A percentile compares a stretch with the other conserved stretches of the same genome.
These are phyloP conservation scores for Wickerhamomyces kurtzmanii DNA, from an alignment of 805 yeast genomes.

Conservation along the genomic window DNA sequence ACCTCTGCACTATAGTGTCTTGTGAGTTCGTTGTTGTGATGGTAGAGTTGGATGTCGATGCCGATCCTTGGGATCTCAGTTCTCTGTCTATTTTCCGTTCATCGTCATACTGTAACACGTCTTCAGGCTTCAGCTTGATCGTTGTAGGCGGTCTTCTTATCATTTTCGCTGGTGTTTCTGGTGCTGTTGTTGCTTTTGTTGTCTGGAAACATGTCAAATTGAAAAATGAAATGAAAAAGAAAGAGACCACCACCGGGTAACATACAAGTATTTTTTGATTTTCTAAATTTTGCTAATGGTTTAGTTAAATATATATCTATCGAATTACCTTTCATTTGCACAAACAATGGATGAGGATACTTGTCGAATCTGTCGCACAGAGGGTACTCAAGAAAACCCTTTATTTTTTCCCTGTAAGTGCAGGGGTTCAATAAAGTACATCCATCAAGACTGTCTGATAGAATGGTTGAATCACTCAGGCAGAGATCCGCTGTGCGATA, in stretches of 20 bases:
- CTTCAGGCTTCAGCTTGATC: conserved; percentile 59
- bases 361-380: conserved; percentile 93
- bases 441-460: conserved; percentile 84
- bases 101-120: conserved; percentile 29
- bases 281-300: not conserved
- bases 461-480: conserved; percentile 68
- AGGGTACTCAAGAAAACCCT: conserved; percentile 70
- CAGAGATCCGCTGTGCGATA: conserved; percentile 68
- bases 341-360: conserved; percentile 29
- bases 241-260: conserved; percentile 2
- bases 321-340: not conserved
- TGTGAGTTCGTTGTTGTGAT: conserved; percentile 3
- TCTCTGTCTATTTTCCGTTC: conserved; percentile 9
- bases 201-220: conserved; percentile 5
- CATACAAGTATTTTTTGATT: conserved; percentile 7
- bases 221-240: conserved; percentile 1
- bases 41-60: not conserved
- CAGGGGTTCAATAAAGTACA: conserved; percentile 84
- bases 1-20: conserved; percentile 3
- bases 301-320: not conserved
- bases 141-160: conserved; percentile 65
- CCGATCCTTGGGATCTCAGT: too few relatives aligned
- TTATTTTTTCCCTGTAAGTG: conserved; percentile 89
- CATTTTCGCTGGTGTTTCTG: conserved; percentile 25
- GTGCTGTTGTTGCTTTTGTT: conserved; percentile 3